Evolutionary conservation across 306 rosid genomes (phyloP).

Genomic region (Senna siamea): DNA sequence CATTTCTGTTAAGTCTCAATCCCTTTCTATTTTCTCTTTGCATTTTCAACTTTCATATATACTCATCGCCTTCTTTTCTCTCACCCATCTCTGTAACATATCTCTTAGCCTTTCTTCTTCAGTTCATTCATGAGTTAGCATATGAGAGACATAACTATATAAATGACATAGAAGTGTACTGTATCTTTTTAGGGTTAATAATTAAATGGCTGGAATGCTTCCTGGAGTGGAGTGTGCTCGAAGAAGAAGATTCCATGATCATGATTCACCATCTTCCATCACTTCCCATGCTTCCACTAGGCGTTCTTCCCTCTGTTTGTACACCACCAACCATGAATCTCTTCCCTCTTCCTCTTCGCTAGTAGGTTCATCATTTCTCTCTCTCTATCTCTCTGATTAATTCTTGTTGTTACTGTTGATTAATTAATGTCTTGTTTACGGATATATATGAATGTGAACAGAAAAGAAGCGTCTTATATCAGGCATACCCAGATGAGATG

Average conservation of each 20-base stretch:
- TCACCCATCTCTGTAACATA: too few relatives aligned
- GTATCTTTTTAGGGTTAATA: too few relatives aligned
- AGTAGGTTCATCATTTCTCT: conserved; percentile 37
- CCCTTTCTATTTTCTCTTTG: too few relatives aligned
- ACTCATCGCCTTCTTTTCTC: too few relatives aligned
- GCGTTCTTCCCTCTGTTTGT: conserved; percentile 62
- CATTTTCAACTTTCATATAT: too few relatives aligned
- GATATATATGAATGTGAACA: conserved; percentile 11
- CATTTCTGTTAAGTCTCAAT: too few relatives aligned
- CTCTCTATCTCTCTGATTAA: too few relatives aligned
- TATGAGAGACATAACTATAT: too few relatives aligned
- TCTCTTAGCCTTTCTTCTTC: too few relatives aligned
- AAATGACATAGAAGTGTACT: too few relatives aligned
- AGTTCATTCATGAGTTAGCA: too few relatives aligned
- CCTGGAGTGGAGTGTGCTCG: conserved; percentile 97
- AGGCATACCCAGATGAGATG: conserved; percentile 49
- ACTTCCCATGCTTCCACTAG: conserved; percentile 45
- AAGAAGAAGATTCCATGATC: conserved; percentile 70
- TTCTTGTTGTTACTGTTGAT: too few relatives aligned
- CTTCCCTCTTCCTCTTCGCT: conserved; percentile 43
- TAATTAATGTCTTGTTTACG: not conserved
- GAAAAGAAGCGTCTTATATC: conserved; percentile 48
- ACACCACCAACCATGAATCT: conserved; percentile 57
- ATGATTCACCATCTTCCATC: conserved; percentile 41
- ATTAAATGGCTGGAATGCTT: conserved; percentile 76